phyloP scores from a whole-genome alignment of 768 basidiomycete genomes.

The Hericium coralloides region DNA sequence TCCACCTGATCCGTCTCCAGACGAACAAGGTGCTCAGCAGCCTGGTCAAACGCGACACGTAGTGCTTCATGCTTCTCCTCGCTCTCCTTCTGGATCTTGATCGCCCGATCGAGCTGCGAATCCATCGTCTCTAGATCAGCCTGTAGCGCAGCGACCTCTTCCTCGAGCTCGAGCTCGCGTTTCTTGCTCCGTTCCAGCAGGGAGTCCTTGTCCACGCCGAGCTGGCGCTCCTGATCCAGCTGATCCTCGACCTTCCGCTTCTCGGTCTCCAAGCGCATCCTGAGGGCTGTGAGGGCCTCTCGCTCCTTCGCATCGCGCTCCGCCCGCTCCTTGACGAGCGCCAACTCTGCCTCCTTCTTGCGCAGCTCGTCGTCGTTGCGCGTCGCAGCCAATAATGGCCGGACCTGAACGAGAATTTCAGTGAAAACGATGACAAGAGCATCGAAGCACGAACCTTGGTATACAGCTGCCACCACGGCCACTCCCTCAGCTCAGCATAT shows the following conservation, averaged over 20 bases:
- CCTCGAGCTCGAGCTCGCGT: conserved; percentile 78
- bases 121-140: conserved; percentile 78
- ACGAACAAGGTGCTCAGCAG: conserved; percentile 77
- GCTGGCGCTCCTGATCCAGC: conserved; percentile 71
- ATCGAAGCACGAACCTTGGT: conserved; percentile 55
- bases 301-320: conserved; percentile 81
- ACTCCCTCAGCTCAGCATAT: conserved; percentile 83
- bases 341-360: conserved; percentile 77
- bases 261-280: conserved; percentile 76
- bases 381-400: conserved; percentile 88
- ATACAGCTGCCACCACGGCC: conserved; percentile 99
- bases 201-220: conserved; percentile 76
- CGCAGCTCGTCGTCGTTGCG: conserved; percentile 87
- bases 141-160: conserved; percentile 74
- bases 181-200: conserved; percentile 78
- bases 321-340: conserved; percentile 72
- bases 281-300: conserved; percentile 67
- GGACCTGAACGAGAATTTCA: conserved; percentile 41
- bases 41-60: conserved; percentile 68
- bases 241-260: conserved; percentile 77
- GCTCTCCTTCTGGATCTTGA: conserved; percentile 68
- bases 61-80: conserved; percentile 72
- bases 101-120: conserved; percentile 74
- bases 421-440: background rate
- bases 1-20: conserved; percentile 70